Evolutionary conservation across 2,329 filamentous ascomycete genomes (phyloP).

Genomic region (Intubia oerlemansii): DNA sequence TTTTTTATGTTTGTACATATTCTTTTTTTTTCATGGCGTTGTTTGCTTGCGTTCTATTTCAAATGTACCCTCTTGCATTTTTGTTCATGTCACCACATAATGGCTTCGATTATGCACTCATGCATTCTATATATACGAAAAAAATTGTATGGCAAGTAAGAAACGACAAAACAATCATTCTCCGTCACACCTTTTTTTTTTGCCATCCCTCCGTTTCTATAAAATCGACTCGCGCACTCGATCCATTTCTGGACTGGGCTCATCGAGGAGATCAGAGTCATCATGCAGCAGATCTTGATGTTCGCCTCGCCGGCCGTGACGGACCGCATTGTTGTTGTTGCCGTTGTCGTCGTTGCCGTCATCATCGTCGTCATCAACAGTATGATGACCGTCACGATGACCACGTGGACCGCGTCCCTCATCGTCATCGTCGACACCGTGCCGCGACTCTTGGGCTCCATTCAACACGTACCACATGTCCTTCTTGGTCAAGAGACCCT

Average conservation of each 20-base stretch:
- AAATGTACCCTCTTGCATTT: background rate
- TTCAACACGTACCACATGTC: slow-evolving; percentile 90
- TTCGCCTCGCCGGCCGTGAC: slow-evolving; percentile 20
- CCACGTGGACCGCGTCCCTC: background rate
- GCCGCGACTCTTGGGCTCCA: slow-evolving; percentile 42
- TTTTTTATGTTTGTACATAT: background rate
- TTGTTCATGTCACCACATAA: too few species aligned
- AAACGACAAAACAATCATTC: background rate
- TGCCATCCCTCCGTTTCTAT: too few species aligned
- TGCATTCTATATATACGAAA: background rate
- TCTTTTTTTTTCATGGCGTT: background rate
- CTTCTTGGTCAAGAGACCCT: slow-evolving; percentile 87
- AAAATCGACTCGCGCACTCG: slow-evolving; percentile 4
- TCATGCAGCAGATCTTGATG: slow-evolving; percentile 20
- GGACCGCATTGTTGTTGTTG: background rate
- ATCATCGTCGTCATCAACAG: too few species aligned
- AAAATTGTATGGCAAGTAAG: background rate
- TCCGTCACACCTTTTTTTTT: too few species aligned
- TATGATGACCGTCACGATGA: too few species aligned
- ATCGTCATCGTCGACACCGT: slow-evolving; percentile 35
- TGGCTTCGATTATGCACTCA: too few species aligned
- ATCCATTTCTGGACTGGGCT: slow-evolving; percentile 8
- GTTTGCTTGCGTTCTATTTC: background rate
- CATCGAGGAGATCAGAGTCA: slow-evolving; percentile 12
- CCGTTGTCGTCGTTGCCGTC: too few species aligned